These are phyloP conservation scores for Ilyonectria destructans DNA, from an alignment of 2,329 filamentous ascomycete genomes.

Conservation along the genomic window DNA sequence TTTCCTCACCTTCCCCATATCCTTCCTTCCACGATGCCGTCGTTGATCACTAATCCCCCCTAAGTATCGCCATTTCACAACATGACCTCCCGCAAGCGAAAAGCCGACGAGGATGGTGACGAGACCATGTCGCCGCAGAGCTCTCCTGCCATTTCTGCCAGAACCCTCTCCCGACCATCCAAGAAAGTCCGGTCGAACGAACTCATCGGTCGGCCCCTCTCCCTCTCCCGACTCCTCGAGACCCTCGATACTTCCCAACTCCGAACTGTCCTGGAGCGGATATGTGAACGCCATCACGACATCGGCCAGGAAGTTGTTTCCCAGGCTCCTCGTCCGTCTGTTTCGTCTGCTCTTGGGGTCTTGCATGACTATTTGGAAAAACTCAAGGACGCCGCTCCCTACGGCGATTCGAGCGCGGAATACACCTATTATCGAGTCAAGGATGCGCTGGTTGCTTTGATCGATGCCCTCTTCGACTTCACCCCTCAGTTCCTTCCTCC, in stretches of 20 bases:
- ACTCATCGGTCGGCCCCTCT: conserved; percentile 71
- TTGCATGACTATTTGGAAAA: conserved; percentile 86
- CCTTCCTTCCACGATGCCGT: conserved; percentile 11
- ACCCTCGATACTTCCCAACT: conserved; percentile 91
- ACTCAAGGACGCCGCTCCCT: conserved; percentile 86
- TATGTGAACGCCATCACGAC: conserved; percentile 91
- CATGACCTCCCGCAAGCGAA: conserved; percentile 82
- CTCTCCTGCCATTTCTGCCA: conserved; percentile 83
- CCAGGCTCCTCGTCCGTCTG: conserved; percentile 89
- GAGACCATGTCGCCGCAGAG: conserved; percentile 92
- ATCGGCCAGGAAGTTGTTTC: conserved; percentile 88
- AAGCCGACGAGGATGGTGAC: conserved; percentile 84
- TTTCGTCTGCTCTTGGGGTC: conserved; percentile 84
- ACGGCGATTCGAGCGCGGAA: conserved; percentile 88
- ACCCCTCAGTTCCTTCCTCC: conserved; percentile 96
- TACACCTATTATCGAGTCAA: conserved; percentile 96
- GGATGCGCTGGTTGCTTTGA: conserved; percentile 83
- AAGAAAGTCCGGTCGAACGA: conserved; percentile 79
- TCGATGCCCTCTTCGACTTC: conserved; percentile 94
- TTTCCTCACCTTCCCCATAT: conserved; percentile 2
- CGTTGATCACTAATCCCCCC: conserved; percentile 47
- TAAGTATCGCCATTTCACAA: conserved; percentile 65
- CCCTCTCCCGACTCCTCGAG: conserved; percentile 85
- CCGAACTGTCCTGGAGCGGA: conserved; percentile 87
- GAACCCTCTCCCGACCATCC: conserved; percentile 77